Evolutionary conservation across 805 yeast genomes (phyloP), one percentile per base, ranked within the genome.

Genomic region (Lipomyces chichibuensis): DNA sequence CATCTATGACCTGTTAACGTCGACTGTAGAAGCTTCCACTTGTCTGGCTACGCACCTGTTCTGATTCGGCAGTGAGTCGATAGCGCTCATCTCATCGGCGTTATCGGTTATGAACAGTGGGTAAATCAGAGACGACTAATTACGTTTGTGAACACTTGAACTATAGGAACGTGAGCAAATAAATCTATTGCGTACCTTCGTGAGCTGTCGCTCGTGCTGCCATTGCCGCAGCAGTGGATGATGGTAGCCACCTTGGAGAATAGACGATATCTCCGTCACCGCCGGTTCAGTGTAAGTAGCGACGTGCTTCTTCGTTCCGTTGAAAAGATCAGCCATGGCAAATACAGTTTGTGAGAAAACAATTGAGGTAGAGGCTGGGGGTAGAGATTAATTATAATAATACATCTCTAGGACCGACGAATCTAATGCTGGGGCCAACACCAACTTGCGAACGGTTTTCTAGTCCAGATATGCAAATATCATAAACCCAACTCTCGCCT

Each of bases 191-290:
- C 96, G 91, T 90, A 77, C 88, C 78, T 95, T 95, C 39, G 89
- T 83, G 64, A 95, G 83, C 77, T 88, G 94, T 73, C 92, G 85
- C 76, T 89, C 94, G 72, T 84, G 85, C 78, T 95, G 99, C 99
- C 99, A 95, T 76, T 85, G 88, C 74, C 99, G 85, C 25, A 91
- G 75, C 57, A 94, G 82, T 0, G 97, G 96, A 75, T 93, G 97
- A 78, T 91, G 90, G 80, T 93, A 95, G 2, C 98, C 98, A 67
- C 98, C 97, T 69, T 95, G 94, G 55, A 95, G 82, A 54, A 95
- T 81, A 6, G 97, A 90, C 14, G 92, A 83, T 69, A 91, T 85
- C 49, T 83, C 81, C 0, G 93, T 85, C 43, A 84, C 85, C 29
- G 83, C 81, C 0, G 82, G 79, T 20, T 86, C 85, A 62, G 89